These are phyloP conservation scores for Microcyclosporella mali DNA, from an alignment of 2,329 filamentous ascomycete genomes.

Conservation along the genomic window DNA sequence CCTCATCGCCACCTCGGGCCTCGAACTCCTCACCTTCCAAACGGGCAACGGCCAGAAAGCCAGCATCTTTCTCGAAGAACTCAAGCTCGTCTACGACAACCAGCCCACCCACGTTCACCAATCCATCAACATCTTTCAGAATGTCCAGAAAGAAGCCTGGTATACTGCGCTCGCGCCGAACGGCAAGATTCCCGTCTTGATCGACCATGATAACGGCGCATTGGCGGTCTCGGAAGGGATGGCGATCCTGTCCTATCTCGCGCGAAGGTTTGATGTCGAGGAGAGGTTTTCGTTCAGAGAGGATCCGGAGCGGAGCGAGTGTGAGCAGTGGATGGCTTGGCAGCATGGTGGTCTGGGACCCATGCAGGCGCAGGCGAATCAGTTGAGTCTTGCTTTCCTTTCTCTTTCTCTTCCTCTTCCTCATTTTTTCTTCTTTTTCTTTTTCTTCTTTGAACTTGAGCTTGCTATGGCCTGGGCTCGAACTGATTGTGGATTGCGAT, in stretches of 20 bases:
- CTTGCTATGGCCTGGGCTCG: too few species aligned
- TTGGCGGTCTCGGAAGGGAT: conserved; percentile 47
- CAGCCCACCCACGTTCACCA: conserved; percentile 53
- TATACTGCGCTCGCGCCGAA: conserved; percentile 59
- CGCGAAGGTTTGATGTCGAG: conserved; percentile 43
- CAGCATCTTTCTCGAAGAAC: conserved; percentile 58
- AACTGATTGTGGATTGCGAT: too few species aligned
- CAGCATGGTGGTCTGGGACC: conserved; percentile 33
- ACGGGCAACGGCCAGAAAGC: conserved; percentile 48
- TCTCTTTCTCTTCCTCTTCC: too few species aligned
- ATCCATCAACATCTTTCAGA: conserved; percentile 53
- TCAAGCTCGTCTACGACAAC: conserved; percentile 56
- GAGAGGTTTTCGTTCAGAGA: conserved; percentile 44
- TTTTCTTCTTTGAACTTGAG: too few species aligned
- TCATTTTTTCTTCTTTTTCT: too few species aligned
- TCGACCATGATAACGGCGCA: conserved; percentile 57
- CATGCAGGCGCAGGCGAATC: conserved; percentile 37
- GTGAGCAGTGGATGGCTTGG: conserved; percentile 58
- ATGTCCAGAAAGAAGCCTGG: conserved; percentile 63
- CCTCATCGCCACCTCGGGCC: conserved; percentile 56
- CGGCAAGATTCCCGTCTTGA: conserved; percentile 59
- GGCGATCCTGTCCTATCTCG: conserved; percentile 42
- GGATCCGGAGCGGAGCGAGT: conserved; percentile 40
- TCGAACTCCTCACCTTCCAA: conserved; percentile 57
- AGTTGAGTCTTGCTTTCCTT: too few species aligned